Evolutionary conservation across 2,329 filamentous ascomycete species (phyloP).

Genomic region (Fonsecaea multimorphosa): DNA sequence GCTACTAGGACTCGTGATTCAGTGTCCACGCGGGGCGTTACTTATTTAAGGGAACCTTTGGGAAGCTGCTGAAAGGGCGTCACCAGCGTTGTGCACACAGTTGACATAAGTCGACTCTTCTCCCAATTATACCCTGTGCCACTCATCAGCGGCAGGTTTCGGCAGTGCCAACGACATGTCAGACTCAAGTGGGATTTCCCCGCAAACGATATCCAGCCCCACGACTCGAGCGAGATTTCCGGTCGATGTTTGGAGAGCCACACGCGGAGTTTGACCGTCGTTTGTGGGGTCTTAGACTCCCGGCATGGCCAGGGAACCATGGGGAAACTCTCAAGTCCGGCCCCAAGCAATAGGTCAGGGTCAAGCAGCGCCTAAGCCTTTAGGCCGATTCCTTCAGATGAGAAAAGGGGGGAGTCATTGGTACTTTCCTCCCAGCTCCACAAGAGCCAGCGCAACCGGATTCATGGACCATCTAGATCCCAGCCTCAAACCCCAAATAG

Average conservation of each 20-base stretch:
- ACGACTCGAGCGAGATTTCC: constrained; percentile 7
- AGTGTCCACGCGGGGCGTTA: neutral
- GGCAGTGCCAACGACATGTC: constrained; percentile 12
- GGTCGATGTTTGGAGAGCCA: constrained; percentile 1
- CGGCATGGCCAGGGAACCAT: neutral
- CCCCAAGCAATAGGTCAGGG: neutral
- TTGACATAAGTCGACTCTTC: neutral
- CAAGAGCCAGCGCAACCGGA: constrained; percentile 1
- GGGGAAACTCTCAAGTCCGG: neutral
- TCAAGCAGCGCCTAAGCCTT: constrained; percentile 22
- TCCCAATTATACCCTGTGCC: constrained; percentile 11
- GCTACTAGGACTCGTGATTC: neutral
- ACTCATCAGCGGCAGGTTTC: constrained; percentile 9
- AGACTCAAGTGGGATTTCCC: constrained; percentile 18
- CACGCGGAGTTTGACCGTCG: constrained; percentile 16
- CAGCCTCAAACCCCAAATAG: constrained; percentile 1
- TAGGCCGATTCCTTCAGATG: neutral
- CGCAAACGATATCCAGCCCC: constrained; percentile 19
- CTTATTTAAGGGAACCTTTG: neutral
- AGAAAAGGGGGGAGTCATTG: neutral
- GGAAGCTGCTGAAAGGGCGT: neutral
- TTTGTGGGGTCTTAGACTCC: constrained; percentile 25
- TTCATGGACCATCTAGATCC: constrained; percentile 8
- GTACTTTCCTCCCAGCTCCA: constrained; percentile 5
- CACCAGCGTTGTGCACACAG: neutral